Base-by-base conservation (phyloP, 176 grass and related monocot genomes). In the Musa troglodytarum region DNA sequence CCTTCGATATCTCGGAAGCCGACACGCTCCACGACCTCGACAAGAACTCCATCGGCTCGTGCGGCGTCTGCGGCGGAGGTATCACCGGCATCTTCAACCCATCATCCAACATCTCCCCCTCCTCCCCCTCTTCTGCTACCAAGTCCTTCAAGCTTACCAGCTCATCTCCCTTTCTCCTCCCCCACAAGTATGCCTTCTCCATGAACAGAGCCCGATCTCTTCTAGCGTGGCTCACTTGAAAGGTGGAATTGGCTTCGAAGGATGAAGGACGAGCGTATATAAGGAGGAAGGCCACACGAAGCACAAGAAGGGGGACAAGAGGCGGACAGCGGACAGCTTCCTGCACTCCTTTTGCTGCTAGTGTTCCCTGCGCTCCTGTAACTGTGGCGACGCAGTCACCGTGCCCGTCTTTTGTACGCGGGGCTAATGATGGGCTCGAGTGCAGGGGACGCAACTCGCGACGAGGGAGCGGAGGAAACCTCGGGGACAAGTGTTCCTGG, bases 1-100 rank as follows among this genome's bases (percentile, higher is more conserved):
- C 82, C 90, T 89, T 93, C 26, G 87, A 93, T 7, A 93, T 93
- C 87, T 93, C 90, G 0, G 90, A 87, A 0, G 90, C 87, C 1
- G 90, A 93, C 80, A 93, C 90, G 82, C 90, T 93, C 90, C 90
- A 93, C 50, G 90, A 93, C 80, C 90, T 61, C 0, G 90, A 87
- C 49, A 93, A 56, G 81, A 85, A 93, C 87, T 93, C 90, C 90
- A 93, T 87, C 59, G 90, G 85, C 82, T 93, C 90, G 49, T 79
- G 16, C 59, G 90, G 90, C 12, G 90, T 93, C 90, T 93, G 90
- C 54, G 90, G 90, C 2, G 90, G 90, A 5, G 87, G 84, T 76
- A 92, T 89, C 11, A 59, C 80, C 28, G 25, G 23, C 25, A 50
- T 10, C 65, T 25, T 64, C 19, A 9, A 12, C 21, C 23, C 50